phyloP scores from a whole-genome alignment of 2,329 filamentous ascomycete species.

The Scorias spongiosa region DNA sequence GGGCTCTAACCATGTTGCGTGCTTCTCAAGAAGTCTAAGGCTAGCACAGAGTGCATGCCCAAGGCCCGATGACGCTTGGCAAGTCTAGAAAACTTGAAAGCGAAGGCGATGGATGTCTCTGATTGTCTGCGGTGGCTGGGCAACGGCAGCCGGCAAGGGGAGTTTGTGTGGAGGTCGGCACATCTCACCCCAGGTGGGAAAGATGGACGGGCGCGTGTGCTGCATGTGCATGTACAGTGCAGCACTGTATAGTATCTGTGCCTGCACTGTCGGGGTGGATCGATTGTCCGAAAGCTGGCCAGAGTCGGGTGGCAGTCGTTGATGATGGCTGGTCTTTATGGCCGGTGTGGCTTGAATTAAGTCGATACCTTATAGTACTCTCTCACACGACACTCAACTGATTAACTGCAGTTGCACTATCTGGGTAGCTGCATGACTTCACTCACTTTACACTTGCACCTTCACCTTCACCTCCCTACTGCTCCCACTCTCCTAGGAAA shows the following conservation, averaged over 20 bases:
- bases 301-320: not conserved
- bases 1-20: no score
- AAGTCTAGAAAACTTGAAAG: no score
- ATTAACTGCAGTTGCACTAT: no score
- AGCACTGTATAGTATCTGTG: not conserved
- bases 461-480: not conserved
- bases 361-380: no score
- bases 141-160: not conserved
- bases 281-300: not conserved
- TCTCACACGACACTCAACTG: no score
- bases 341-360: no score
- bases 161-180: not conserved
- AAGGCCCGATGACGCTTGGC: no score
- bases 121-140: not conserved
- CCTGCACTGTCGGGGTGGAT: not conserved
- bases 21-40: no score
- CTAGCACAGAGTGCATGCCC: no score
- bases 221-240: not conserved
- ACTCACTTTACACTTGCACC: not conserved
- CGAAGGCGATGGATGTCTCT: not conserved
- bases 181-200: no score
- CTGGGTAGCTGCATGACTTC: not conserved
- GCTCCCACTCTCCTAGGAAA: not conserved
- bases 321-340: not conserved
- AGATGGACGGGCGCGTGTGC: not conserved